Evolutionary conservation across 345 rosid genomes (phyloP), one percentile per base, ranked within the genome.

Genomic region (Camelina sativa): DNA sequence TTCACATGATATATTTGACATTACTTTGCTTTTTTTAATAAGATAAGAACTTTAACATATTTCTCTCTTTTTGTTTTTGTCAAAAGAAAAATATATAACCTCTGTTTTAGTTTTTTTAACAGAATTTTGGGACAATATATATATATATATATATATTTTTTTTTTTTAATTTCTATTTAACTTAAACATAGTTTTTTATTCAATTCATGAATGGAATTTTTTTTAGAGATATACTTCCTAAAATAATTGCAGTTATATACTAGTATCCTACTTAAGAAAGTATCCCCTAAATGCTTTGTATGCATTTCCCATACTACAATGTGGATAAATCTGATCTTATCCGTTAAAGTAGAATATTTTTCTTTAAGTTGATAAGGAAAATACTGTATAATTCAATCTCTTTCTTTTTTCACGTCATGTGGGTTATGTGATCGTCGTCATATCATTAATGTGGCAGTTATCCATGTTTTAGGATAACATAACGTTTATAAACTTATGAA

Each of bases 351-450:
- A 67, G 16, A 67, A 7, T 34, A 6, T 7, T 32, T 22, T 61
- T 41, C 48, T 15, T 16, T 9, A 17, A 22, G 61, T 62, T 43
- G 52, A 6, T 32, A 62, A n/a, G 11, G 7, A 8, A 23, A n/a
- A 20, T 32, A n/a, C n/a, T n/a, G n/a, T n/a, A 62, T 32, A 62
- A 22, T 22, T 41, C 22, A 7, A 10, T 11, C 4, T 41, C 9
- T 7, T 32, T 32, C 35, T 32, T n/a, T 58, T 11, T 5, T 5
- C 15, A 55, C 59, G 59, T 69, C 71, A 76, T 37, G 60, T 41
- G 16, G 71, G 56, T 76, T 44, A 62, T 56, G 54, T 56, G 65
- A 46, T 69, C 65, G 54, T 38, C 71, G 54, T 38, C 71, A 53
- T 53, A 53, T 53, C 22, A 37, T 20, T 38, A 67, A 67, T 53